Evolutionary conservation across 306 rosid genomes (phyloP).

Genomic region (Begonia loranthoides): DNA sequence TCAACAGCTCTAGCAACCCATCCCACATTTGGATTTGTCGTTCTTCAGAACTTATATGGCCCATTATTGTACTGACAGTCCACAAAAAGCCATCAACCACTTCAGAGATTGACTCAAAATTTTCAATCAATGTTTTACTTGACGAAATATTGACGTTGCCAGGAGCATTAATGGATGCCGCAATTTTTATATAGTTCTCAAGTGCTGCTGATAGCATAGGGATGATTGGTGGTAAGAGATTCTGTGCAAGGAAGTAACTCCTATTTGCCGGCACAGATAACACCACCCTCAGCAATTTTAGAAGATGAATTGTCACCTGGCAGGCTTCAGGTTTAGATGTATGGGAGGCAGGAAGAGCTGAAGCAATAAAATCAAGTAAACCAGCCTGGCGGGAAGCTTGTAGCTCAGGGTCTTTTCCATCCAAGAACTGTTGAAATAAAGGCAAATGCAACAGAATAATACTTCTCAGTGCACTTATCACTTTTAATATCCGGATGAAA

Average conservation of each 20-base stretch:
- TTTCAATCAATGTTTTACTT: constrained; percentile 68
- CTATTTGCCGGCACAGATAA: constrained; percentile 67
- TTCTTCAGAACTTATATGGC: constrained; percentile 68
- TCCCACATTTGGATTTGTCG: constrained; percentile 91
- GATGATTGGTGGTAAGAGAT: constrained; percentile 86
- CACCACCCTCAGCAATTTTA: constrained; percentile 74
- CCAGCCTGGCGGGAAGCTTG: constrained; percentile 97
- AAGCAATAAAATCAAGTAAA: constrained; percentile 90
- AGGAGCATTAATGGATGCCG: constrained; percentile 68
- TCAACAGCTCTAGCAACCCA: constrained; percentile 75
- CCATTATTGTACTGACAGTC: constrained; percentile 63
- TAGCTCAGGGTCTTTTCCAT: constrained; percentile 88
- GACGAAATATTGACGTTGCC: constrained; percentile 44
- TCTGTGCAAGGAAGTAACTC: constrained; percentile 83
- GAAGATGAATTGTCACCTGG: constrained; percentile 70
- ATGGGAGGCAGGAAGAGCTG: constrained; percentile 96
- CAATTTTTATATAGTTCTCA: constrained; percentile 89
- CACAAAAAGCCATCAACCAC: constrained; percentile 77
- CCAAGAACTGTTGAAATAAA: constrained; percentile 53
- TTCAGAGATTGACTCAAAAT: constrained; percentile 74
- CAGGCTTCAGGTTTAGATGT: constrained; percentile 96
- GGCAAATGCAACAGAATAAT: constrained; percentile 6
- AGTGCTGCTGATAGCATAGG: constrained; percentile 96
- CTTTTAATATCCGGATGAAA: no score
- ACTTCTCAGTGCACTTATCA: not conserved